phyloP scores from a whole-genome alignment of 768 basidiomycete species.

The Lactifluus subvellereus region DNA sequence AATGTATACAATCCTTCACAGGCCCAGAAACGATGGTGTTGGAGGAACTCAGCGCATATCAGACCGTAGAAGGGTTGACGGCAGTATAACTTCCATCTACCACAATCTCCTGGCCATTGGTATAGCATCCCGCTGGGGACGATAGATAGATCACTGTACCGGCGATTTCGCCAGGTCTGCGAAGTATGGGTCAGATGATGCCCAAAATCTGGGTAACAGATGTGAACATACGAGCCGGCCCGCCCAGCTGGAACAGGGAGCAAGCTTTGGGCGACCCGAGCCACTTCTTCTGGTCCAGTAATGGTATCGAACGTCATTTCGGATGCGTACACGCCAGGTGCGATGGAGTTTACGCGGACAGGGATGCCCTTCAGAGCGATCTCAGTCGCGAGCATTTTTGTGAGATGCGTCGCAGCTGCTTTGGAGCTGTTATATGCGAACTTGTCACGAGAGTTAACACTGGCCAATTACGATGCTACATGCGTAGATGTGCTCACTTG shows the following conservation, averaged over 20 bases:
- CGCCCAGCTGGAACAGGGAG: conserved; percentile 55
- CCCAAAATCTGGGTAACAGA: background rate
- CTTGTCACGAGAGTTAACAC: conserved; percentile 34
- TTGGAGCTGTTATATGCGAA: conserved; percentile 81
- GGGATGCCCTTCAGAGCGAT: conserved; percentile 61
- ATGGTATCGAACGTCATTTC: conserved; percentile 65
- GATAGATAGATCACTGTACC: conserved; percentile 73
- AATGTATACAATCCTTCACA: background rate
- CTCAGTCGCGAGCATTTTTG: conserved; percentile 71
- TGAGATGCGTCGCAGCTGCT: conserved; percentile 71
- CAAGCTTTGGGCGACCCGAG: conserved; percentile 56
- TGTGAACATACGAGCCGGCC: conserved; percentile 56
- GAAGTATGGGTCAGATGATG: background rate
- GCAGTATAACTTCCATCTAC: conserved; percentile 71
- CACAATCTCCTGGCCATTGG: conserved; percentile 71
- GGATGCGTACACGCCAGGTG: conserved; percentile 71
- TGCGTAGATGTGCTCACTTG: conserved; percentile 47
- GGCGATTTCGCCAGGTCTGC: conserved; percentile 66
- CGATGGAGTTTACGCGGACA: conserved; percentile 65
- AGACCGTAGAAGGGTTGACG: conserved; percentile 58
- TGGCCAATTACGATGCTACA: background rate
- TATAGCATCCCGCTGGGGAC: conserved; percentile 66
- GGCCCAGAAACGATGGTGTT: background rate
- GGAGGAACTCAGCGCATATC: conserved; percentile 11
- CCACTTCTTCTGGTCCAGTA: conserved; percentile 39